Evolutionary conservation across 441 rosid species (phyloP), one percentile per base, ranked within the genome.

Genomic region (Jatropha multifida): DNA sequence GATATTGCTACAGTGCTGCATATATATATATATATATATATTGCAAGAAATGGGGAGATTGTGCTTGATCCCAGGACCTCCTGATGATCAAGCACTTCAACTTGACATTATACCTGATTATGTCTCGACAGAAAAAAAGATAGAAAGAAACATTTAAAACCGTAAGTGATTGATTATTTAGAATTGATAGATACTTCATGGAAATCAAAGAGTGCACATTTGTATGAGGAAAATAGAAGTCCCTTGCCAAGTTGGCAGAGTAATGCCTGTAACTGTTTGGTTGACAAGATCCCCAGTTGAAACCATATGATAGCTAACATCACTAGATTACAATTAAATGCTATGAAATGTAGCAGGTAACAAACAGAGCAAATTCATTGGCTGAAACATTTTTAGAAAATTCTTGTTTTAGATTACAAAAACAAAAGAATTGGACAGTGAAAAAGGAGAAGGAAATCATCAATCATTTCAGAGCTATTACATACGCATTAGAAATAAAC

Each of bases 401-500:
- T 65, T 26, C 23, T 65, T 65, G 48, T 15, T 0, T 1, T 7
- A 2, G 6, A 54, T 32, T 23, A 17, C 46, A 15, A 27, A 68
- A 8, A 68, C 7, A 5, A 48, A 68, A 68, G 18, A 32, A 2
- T 13, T 14, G 13, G 58, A 32, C 27, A 49, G 14, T 18, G 18
- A 26, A 67, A 11, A 40, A 23, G 7, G 14, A 1, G 10, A 40
- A 15, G 69, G 23, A 68, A 68, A 51, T 23, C 18, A 49, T 48
- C 71, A 68, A 68, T 37, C 58, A 69, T 15, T 15, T 69, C 44
- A 32, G 26, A 69, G 23, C 26, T 68, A 17, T 51, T 9, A 55
- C 52, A 52, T 13, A 69, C 5, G 44, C 20, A 51, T 51, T 8
- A 48, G 14, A 69, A 69, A 26, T 26, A 61, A 4, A 72, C 44